phyloP scores from a whole-genome alignment of 257 asterid genomes.

The Solanum peruvianum region DNA sequence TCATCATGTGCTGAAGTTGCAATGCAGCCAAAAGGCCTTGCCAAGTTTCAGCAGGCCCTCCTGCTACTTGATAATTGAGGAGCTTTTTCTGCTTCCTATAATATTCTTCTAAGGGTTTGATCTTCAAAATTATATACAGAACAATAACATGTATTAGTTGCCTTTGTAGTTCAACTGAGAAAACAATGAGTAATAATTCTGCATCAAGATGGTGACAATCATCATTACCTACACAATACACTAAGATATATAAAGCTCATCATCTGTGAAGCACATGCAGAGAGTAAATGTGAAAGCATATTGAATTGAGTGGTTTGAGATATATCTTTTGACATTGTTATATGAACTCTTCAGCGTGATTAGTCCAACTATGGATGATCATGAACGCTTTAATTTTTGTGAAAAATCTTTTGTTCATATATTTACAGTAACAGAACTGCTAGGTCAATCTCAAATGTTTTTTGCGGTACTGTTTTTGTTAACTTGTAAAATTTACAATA shows the following conservation, averaged over 20 bases:
- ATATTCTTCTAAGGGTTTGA: conserved; percentile 70
- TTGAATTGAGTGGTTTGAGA: too few species aligned
- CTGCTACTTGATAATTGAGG: conserved; percentile 60
- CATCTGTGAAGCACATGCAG: too few species aligned
- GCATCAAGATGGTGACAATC: not conserved
- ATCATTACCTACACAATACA: too few species aligned
- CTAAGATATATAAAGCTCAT: too few species aligned
- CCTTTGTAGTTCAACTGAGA: not conserved
- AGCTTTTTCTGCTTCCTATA: conserved; percentile 76
- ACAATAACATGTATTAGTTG: not conserved
- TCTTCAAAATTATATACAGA: conserved; percentile 22
- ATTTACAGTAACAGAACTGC: too few species aligned
- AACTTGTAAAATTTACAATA: not conserved
- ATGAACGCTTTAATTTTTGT: too few species aligned
- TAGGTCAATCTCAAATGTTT: not conserved
- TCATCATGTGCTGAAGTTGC: conserved; percentile 68
- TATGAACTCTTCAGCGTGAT: too few species aligned
- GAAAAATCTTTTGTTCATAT: too few species aligned
- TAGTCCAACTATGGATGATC: too few species aligned
- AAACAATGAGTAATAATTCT: not conserved
- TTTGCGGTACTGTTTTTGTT: not conserved
- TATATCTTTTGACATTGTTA: too few species aligned
- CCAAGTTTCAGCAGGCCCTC: conserved; percentile 71
- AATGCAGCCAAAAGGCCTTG: conserved; percentile 79
- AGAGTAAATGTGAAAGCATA: too few species aligned